Evolutionary conservation across 1,284 basidiomycete genomes (phyloP), one percentile per base, ranked within the genome.

Genomic region (Leccinum cinnamomeum): DNA sequence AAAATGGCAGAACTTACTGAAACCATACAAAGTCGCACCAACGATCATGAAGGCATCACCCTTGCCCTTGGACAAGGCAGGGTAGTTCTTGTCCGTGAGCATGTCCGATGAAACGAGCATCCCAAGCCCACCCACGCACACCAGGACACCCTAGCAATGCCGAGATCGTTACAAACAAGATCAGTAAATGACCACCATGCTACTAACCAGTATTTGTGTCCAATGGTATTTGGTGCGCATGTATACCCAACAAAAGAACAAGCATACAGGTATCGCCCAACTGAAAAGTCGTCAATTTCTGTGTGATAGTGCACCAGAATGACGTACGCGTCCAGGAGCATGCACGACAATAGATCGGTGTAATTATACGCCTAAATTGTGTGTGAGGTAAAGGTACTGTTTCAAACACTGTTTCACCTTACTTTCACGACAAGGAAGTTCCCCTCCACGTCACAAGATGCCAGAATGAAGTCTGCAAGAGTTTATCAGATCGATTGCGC

Each of bases 1-100:
- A n/a, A 58, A 16, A 60, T 28, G 28, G 33, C 20, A 53, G 18
- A 8, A 83, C 86, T 66, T 68, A 91, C 90, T 90, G 72, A 94
- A 86, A 53, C 92, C 93, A 66, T 95, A 95, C 25, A 94, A 79
- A 0, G 90, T 90, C 3, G 92, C 91, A 28, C 91, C 92, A 58
- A 89, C 81, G 63, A 94, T 83, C 90, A 94, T 94, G 73, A 93
- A 92, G 30, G 82, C 85, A 72, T 94, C 92, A n/a, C 93, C 92
- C 73, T 90, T 90, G 53, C 84, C 89, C 70, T 83, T 83, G 69
- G 77, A 80, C 8, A 84, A 68, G 7, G 91, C 86, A n/a, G 82
- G 75, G 77, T 83, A 91, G 72, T 87, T 82, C 75, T 91, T 91
- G 64, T 85, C 78, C 30, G 89, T 91, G 57, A 91, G 72, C 68